Conservation (phyloP, 345 rosid genomes). For the Pistacia vera region DNA sequence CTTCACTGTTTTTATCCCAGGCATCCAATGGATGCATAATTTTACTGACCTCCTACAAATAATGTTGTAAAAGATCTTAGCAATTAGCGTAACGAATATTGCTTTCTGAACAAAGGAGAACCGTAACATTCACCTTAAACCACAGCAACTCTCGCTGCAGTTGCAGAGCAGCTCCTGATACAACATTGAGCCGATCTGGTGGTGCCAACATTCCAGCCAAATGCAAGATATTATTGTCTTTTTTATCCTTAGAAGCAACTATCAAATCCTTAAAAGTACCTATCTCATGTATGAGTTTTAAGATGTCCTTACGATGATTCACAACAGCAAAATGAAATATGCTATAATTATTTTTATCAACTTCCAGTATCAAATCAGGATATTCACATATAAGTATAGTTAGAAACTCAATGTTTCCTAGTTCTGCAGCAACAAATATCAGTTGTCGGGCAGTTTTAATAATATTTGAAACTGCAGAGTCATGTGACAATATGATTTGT, state of each 20-base stretch:
- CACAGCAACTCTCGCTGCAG: slow-evolving; percentile 11
- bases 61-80: too few species aligned
- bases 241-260: not conserved
- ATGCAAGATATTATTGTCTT: too few species aligned
- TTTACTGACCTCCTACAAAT: too few species aligned
- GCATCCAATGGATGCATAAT: too few species aligned
- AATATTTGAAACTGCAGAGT: too few species aligned
- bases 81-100: not conserved
- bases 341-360: not conserved
- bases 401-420: too few species aligned
- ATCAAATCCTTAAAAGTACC: slow-evolving; percentile 17
- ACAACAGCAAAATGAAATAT: slow-evolving; percentile 26
- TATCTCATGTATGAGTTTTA: slow-evolving; percentile 12
- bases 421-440: not conserved
- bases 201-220: not conserved
- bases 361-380: too few species aligned
- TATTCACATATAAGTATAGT: too few species aligned
- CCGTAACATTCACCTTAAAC: slow-evolving; percentile 6
- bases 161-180: slow-evolving; percentile 18
- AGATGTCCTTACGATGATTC: slow-evolving; percentile 21
- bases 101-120: not conserved
- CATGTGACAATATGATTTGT: too few species aligned
- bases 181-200: not conserved
- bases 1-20: too few species aligned
- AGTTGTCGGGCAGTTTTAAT: not conserved